phyloP scores from a whole-genome alignment of 768 basidiomycete genomes.

The Psilocybe azurescens region DNA sequence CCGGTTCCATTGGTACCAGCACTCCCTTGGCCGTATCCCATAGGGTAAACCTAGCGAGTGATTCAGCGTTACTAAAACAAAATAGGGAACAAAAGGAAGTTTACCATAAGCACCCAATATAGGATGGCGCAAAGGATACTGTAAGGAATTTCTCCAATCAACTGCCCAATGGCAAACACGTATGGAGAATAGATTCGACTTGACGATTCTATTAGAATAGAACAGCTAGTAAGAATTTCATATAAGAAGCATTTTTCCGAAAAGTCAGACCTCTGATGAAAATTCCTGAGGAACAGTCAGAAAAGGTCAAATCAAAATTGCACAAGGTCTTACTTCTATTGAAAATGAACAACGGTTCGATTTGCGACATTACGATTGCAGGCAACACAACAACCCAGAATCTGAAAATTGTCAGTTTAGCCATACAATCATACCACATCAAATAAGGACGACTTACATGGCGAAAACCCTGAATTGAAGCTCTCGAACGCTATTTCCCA shows the following conservation, averaged over 20 bases:
- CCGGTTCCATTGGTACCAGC: slow-evolving; percentile 67
- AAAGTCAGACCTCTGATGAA: slow-evolving; percentile 38
- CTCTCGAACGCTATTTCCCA: slow-evolving; percentile 67
- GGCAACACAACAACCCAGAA: slow-evolving; percentile 74
- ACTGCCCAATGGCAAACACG: slow-evolving; percentile 84
- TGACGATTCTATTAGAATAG: slow-evolving; percentile 58
- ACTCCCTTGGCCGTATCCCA: slow-evolving; percentile 68
- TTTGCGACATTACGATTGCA: slow-evolving; percentile 79
- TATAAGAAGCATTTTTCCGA: background rate
- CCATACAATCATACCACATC: background rate
- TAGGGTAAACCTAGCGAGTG: slow-evolving; percentile 55
- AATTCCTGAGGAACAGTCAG: slow-evolving; percentile 29
- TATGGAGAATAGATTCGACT: slow-evolving; percentile 87
- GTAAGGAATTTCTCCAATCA: slow-evolving; percentile 83
- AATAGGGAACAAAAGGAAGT: slow-evolving; percentile 14
- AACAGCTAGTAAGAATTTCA: background rate
- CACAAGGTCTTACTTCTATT: slow-evolving; percentile 49
- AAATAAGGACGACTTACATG: slow-evolving; percentile 46
- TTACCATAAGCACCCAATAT: slow-evolving; percentile 79
- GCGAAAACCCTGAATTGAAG: slow-evolving; percentile 84
- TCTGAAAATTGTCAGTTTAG: slow-evolving; percentile 32
- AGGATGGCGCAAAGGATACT: slow-evolving; percentile 69
- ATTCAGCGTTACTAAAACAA: background rate
- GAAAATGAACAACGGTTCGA: slow-evolving; percentile 83
- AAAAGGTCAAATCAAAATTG: background rate